Percentiles rank a stretch among this genome's conserved stretches.
Evolutionary conservation across 441 rosid species (phyloP).

Genomic region (Arabidopsis lyrata): DNA sequence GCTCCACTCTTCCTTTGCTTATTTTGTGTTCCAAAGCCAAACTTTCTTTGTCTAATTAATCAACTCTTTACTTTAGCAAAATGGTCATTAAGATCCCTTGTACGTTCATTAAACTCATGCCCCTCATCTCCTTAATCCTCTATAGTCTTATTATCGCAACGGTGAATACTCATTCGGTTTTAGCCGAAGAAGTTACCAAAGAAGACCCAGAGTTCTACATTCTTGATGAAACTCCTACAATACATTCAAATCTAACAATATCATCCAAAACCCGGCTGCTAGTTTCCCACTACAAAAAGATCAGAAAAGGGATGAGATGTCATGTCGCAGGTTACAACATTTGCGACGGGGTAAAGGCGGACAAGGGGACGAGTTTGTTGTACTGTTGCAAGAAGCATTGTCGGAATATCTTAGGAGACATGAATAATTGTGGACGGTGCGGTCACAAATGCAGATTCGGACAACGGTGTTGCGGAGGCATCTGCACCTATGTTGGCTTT

Average conservation of each 20-base stretch:
- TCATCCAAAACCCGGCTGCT: slow-evolving; percentile 52
- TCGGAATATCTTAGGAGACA: slow-evolving; percentile 57
- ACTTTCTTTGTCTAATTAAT: not conserved
- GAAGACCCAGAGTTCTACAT: slow-evolving; percentile 47
- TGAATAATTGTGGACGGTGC: slow-evolving; percentile 65
- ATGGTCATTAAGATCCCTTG: slow-evolving; percentile 30
- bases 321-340: slow-evolving; percentile 38
- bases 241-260: not conserved
- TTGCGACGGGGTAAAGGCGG: slow-evolving; percentile 61
- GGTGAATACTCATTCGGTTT: slow-evolving; percentile 40
- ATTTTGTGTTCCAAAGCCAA: slow-evolving; percentile 12
- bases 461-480: slow-evolving; percentile 60
- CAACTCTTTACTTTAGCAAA: slow-evolving; percentile 11
- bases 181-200: slow-evolving; percentile 29
- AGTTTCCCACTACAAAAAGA: slow-evolving; percentile 27
- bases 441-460: slow-evolving; percentile 63
- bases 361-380: slow-evolving; percentile 63
- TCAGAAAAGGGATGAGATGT: slow-evolving; percentile 55
- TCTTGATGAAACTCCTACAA: slow-evolving; percentile 49
- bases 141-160: slow-evolving; percentile 34
- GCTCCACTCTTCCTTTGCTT: slow-evolving; percentile 30
- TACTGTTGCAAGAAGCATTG: slow-evolving; percentile 77
- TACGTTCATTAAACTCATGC: slow-evolving; percentile 32
- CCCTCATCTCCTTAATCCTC: slow-evolving; percentile 29
- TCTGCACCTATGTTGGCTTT: slow-evolving; percentile 46